Evolutionary conservation across 1,139 yeast species (phyloP), one percentile per base, ranked within the genome.

Genomic region (Scheffersomyces cryptocercus): DNA sequence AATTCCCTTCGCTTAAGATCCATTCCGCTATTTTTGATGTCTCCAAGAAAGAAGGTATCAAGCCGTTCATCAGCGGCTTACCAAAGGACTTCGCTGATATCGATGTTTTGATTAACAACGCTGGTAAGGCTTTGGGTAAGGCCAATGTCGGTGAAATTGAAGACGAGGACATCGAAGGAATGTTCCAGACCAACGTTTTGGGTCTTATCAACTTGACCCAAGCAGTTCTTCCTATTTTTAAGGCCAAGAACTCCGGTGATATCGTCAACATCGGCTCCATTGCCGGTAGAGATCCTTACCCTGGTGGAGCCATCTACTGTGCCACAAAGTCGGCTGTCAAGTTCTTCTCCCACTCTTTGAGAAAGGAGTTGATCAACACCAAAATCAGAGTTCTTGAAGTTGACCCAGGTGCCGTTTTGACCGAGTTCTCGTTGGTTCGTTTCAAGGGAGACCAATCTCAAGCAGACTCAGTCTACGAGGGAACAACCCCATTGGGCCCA

Each of bases 221-320:
- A 44, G 68, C 68, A 3, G 64, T 71, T 28, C 56, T 56, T 59
- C 83, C 64, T 62, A 80, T 62, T 49, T 70, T 64, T 64, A 69
- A 53, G 64, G 65, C 55, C 65, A 76, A 79, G 48, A 73, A 80
- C 55, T 54, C 68, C 7, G 96, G 97, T 46, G 96, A 88, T 56
- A 82, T 89, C 47, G 87, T 89, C 52, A 87, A 86, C 59, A 59
- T 89, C 49, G 96, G 96, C 10, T 86, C 95, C 2, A 85, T 88
- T 62, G 96, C 96, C n/a, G 96, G 96, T 31, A 77, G 88, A 58
- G 95, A 88, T 46, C 82, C 93, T 0, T 88, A 89, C 66, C 91
- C 95, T 30, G 89, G 85, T 40, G 96, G 96, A 37, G 81, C 88
- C 8, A 84, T 89, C 52, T 89, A 89, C 68, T 88, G 96, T 68